A percentile compares a stretch with the other conserved stretches of the same genome.
These are phyloP conservation scores for Casuarina glauca DNA, from an alignment of 306 rosid species.

Conservation along the genomic window DNA sequence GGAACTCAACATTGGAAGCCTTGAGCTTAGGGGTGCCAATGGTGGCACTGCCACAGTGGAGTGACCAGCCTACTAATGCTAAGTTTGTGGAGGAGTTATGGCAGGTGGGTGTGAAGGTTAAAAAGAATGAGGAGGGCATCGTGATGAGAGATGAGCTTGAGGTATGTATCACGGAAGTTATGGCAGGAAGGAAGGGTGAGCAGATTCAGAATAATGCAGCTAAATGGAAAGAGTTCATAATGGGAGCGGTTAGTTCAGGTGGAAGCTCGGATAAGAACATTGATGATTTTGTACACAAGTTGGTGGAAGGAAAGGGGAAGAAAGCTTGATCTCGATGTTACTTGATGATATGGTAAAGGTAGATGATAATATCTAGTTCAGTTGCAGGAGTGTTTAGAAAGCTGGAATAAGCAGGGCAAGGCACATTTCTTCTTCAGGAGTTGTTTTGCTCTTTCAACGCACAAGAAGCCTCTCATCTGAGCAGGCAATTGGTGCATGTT, in stretches of 20 bases:
- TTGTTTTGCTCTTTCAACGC: not conserved
- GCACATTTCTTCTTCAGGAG: not conserved
- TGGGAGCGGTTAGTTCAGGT: constrained; percentile 32
- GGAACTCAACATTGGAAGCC: constrained; percentile 54
- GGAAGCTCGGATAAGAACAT: constrained; percentile 46
- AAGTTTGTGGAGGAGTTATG: constrained; percentile 49
- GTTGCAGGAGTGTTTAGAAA: not conserved
- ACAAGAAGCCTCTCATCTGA: not conserved
- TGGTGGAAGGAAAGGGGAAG: constrained; percentile 1
- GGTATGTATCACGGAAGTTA: constrained; percentile 32
- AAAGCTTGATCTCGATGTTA: not conserved
- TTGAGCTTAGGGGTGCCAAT: constrained; percentile 49
- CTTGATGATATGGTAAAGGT: not conserved
- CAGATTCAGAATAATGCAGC: constrained; percentile 38
- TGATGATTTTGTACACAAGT: constrained; percentile 20
- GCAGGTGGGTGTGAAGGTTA: constrained; percentile 49
- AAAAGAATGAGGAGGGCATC: constrained; percentile 38
- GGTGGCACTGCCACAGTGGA: constrained; percentile 51
- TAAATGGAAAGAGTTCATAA: constrained; percentile 45
- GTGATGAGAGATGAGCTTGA: constrained; percentile 40
- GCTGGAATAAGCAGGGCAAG: not conserved
- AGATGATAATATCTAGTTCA: not conserved
- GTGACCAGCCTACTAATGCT: constrained; percentile 49
- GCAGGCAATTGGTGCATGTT: no score
- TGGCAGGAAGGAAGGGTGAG: constrained; percentile 42